Base-by-base conservation (phyloP, 1,284 basidiomycete species). In the Puccinia triticina region DNA sequence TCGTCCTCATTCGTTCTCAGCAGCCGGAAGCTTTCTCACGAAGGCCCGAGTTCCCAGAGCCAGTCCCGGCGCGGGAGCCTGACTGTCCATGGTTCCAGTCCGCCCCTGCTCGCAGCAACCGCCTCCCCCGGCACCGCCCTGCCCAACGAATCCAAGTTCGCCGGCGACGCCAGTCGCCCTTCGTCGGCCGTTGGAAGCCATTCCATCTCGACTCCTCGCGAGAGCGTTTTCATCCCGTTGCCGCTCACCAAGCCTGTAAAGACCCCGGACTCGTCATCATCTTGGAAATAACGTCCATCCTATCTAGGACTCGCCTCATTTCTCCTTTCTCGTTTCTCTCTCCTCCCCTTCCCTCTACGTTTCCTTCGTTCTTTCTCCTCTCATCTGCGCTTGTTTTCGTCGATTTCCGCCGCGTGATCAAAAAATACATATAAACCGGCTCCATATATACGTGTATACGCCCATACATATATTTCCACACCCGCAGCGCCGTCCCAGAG, bases 261-360 rank as follows among this genome's bases (percentile, higher is more conserved):
- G 50, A 37, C 71, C 46, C 71, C 46, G 34, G 71, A 73, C 50
- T 48, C 71, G 21, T 73, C 71, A 32, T 73, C 71, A n/a, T 69
- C 66, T 46, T 48, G 66, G 66, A 69, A 69, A 48, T 69, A 69
- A 48, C n/a, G 18, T 50, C n/a, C n/a, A n/a, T n/a, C 48, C 48
- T 50, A 7, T 18, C 2, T 50, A 14, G 48, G 8, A 50, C 48
- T 50, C 18, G 8, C 43, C 14, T 14, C 48, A 16, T 14, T 26
- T 29, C 23, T 26, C 66, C 37, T 34, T 21, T 40, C 34, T 1
- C 34, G 1, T 71, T 50, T 71, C 37, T 29, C 29, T 11, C 16
- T 48, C 50, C 29, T 71, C n/a, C 11, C 46, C 46, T 69, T 46
- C 46, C 34, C 21, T 67, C 3, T 32, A 29, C 59, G 14, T 34